Evolutionary conservation across 2,329 filamentous ascomycete genomes (phyloP).

Genomic region (Celoporthe dispersa): DNA sequence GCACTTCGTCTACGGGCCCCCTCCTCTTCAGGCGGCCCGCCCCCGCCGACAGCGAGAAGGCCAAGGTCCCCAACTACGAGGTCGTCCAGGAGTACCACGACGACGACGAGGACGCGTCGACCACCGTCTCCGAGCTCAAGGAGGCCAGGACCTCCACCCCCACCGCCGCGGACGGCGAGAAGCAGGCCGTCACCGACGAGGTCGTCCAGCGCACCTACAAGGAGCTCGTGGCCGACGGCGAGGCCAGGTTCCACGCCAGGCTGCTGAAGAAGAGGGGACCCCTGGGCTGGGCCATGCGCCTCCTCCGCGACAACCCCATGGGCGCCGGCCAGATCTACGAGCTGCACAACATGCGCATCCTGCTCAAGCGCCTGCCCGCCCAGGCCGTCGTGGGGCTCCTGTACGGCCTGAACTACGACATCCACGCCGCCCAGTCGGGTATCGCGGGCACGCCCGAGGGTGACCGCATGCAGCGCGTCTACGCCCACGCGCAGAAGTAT

Average conservation of each 20-base stretch:
- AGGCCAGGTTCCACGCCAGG: constrained; percentile 63
- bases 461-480: constrained; percentile 70
- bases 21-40: constrained; percentile 64
- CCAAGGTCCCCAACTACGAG: constrained; percentile 76
- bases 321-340: constrained; percentile 77
- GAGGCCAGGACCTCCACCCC: constrained; percentile 33
- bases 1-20: constrained; percentile 65
- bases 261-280: constrained; percentile 67
- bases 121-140: constrained; percentile 29
- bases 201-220: constrained; percentile 62
- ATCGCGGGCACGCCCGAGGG: constrained; percentile 74
- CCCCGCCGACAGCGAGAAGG: constrained; percentile 54
- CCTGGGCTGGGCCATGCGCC: constrained; percentile 83
- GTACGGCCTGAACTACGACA: constrained; percentile 82
- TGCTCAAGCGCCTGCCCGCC: constrained; percentile 71
- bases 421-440: constrained; percentile 75
- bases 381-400: constrained; percentile 64
- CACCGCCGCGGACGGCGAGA: constrained; percentile 45
- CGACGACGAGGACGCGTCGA: constrained; percentile 42
- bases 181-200: constrained; percentile 51
- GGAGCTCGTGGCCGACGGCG: constrained; percentile 60
- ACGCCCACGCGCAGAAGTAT: constrained; percentile 67
- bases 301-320: constrained; percentile 73
- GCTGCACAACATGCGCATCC: constrained; percentile 67
- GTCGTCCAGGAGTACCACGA: constrained; percentile 71